Base-by-base conservation (phyloP, 805 yeast species). In the Ogataea pilisensis region DNA sequence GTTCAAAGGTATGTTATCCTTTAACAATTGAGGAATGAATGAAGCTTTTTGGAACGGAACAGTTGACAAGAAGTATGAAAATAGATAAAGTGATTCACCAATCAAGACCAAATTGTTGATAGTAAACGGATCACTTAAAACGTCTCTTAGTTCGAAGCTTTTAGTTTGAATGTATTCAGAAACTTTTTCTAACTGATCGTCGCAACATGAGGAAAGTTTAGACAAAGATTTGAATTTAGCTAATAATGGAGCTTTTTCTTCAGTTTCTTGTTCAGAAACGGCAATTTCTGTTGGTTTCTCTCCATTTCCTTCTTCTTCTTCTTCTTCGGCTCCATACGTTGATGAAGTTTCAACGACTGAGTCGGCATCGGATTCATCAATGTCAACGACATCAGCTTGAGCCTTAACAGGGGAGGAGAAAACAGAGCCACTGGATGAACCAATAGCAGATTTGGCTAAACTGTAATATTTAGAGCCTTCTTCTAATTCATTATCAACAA, bases 221-320 rank as follows among this genome's bases (percentile, higher is more conserved):
- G 28, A 34, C 29, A 16, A 34, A 20, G 39, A 31, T 21, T 22
- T 35, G 18, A 29, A 4, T 16, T 3, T 13, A 20, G 16, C 24
- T 3, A 21, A 14, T 11, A 24, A 21, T 5, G 25, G 8, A n/a
- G n/a, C 9, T 4, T 28, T 24, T 14, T 30, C 35, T n/a, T 18
- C 31, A 13, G 30, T 34, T 35, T 43, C 22, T 31, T 39, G 19
- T 6, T n/a, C 19, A 35, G 35, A 17, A 30, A 39, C 34, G 7
- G 27, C 28, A 2, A 14, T 26, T 27, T 31, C 38, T 28, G 14
- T 21, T 2, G 39, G 46, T 7, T 42, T 50, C 6, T 43, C 46
- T 8, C 33, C 36, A 26, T 84, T 86, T 58, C 85, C 95, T 32
- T 87, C 76, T 62, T 86, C 95, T 35, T 78, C 89, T 49, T 41